These are phyloP conservation scores for Podospora appendiculata DNA, from an alignment of 495 filamentous ascomycete species.

Conservation along the genomic window DNA sequence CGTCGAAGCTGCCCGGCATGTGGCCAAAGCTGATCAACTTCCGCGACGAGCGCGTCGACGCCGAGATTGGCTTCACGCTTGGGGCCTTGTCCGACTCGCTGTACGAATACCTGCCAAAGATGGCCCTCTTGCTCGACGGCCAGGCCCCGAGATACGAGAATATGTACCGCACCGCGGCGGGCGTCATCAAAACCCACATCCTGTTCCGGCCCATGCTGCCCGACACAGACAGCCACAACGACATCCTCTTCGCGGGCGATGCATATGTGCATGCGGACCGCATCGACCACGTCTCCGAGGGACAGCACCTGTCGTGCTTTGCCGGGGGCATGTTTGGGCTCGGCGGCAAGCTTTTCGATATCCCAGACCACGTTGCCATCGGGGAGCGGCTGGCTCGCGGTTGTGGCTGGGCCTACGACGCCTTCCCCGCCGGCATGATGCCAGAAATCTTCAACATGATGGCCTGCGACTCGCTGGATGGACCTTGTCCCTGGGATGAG, in stretches of 20 bases:
- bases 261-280: neutral
- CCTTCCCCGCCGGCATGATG: constrained; percentile 76
- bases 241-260: constrained; percentile 51
- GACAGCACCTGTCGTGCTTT: constrained; percentile 58
- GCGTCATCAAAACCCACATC: constrained; percentile 53
- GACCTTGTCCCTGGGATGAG: constrained; percentile 28
- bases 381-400: constrained; percentile 73
- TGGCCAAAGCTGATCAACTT: constrained; percentile 33
- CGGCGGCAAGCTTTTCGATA: constrained; percentile 65
- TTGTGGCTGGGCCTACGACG: constrained; percentile 79
- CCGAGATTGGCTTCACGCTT: constrained; percentile 50
- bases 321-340: constrained; percentile 84
- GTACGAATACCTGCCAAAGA: constrained; percentile 84
- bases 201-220: constrained; percentile 57
- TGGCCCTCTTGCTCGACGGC: constrained; percentile 33
- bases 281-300: constrained; percentile 18
- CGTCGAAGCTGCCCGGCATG: constrained; percentile 60
- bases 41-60: constrained; percentile 14
- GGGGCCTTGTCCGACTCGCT: constrained; percentile 76
- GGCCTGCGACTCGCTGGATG: constrained; percentile 38
- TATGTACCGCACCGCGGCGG: constrained; percentile 46
- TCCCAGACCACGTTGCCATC: constrained; percentile 61
- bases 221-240: constrained; percentile 37
- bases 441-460: constrained; percentile 62
- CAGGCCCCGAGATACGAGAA: constrained; percentile 24